phyloP scores from a whole-genome alignment of 2,329 filamentous ascomycete genomes.

The Talaromyces atroroseus region DNA sequence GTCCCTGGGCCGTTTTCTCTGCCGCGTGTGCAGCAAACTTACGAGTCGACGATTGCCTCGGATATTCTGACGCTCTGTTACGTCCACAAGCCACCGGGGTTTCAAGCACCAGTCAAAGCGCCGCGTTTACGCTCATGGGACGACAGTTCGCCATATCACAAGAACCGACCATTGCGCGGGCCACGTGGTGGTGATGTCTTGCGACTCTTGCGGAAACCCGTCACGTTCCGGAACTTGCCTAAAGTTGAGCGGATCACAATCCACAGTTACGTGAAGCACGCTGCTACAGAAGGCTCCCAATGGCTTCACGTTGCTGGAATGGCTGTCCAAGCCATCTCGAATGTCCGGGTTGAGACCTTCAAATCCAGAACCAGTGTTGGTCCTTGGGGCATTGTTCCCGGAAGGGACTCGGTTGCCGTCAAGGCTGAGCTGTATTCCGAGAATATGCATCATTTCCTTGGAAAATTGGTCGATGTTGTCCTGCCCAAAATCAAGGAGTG shows the following conservation, averaged over 20 bases:
- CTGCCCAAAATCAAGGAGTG: conserved; percentile 96
- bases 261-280: conserved; percentile 65
- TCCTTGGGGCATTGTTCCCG: conserved; percentile 68
- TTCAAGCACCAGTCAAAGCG: conserved; percentile 50
- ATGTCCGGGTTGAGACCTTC: conserved; percentile 66
- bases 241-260: conserved; percentile 75
- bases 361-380: conserved; percentile 64
- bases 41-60: conserved; percentile 74
- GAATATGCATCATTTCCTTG: conserved; percentile 81
- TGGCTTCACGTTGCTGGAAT: conserved; percentile 78
- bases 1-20: conserved; percentile 85
- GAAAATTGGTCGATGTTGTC: conserved; percentile 84
- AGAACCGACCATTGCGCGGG: conserved; percentile 77
- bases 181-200: conserved; percentile 68
- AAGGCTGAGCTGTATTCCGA: conserved; percentile 75
- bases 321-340: conserved; percentile 78
- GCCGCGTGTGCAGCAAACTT: conserved; percentile 84
- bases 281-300: conserved; percentile 63
- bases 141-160: conserved; percentile 87
- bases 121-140: conserved; percentile 80
- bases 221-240: conserved; percentile 79
- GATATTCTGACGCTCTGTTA: conserved; percentile 89
- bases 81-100: conserved; percentile 75
- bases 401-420: conserved; percentile 62
- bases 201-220: conserved; percentile 49